Conservation (phyloP, 306 rosid species). For the Sindora glabra region DNA sequence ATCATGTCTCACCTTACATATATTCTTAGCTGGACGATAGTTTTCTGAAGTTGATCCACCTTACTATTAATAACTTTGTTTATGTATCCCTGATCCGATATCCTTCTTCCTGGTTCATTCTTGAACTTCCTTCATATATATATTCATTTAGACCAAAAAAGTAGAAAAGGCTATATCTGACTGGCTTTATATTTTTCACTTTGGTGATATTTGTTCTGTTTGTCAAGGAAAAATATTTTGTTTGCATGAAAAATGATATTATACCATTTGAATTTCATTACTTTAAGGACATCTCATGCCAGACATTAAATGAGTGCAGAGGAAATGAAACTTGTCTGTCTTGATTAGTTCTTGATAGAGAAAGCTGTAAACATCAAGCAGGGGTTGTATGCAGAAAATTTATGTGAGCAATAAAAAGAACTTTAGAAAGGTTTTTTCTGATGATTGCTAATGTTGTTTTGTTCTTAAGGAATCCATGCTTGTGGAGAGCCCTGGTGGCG, state of each 20-base stretch:
- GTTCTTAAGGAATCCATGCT: constrained; percentile 46
- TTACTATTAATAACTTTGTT: background rate
- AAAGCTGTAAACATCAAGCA: too few relatives aligned
- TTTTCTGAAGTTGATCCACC: background rate
- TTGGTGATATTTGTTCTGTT: background rate
- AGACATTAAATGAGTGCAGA: background rate
- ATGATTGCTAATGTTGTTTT: background rate
- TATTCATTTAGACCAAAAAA: background rate
- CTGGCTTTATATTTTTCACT: background rate
- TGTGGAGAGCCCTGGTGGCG: constrained; percentile 62
- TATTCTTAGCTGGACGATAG: background rate
- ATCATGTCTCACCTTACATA: background rate
- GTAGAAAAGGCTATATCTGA: background rate
- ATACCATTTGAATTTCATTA: background rate
- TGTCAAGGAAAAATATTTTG: background rate
- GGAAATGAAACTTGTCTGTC: too few relatives aligned
- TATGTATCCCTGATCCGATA: background rate
- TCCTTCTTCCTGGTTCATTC: constrained; percentile 11
- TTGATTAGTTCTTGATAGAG: too few relatives aligned
- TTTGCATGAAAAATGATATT: background rate
- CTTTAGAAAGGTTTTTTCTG: too few relatives aligned
- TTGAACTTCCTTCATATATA: too few relatives aligned
- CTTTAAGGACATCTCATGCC: background rate
- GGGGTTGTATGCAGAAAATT: too few relatives aligned
- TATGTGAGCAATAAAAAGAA: too few relatives aligned